Percentiles rank a stretch among this genome's conserved stretches.
Conservation (phyloP, 1,284 basidiomycete genomes). For the Volvariella volvacea region DNA sequence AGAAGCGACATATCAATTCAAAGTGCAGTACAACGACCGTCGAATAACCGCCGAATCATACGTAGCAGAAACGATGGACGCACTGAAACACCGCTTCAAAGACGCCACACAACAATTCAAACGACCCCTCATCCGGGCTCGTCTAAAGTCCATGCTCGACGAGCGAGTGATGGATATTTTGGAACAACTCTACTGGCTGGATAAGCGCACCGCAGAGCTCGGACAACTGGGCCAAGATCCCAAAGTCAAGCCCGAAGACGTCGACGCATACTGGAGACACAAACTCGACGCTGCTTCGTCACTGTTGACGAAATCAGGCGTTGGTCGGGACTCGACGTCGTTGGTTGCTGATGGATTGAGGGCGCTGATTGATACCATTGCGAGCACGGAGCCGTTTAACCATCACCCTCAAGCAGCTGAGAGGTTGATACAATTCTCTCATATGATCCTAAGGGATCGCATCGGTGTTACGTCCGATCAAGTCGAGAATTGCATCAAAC, state of each 20-base stretch:
- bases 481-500: slow-evolving; percentile 99
- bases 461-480: slow-evolving; percentile 93
- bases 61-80: slow-evolving; percentile 94
- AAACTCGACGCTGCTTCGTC: slow-evolving; percentile 92
- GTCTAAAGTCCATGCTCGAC: slow-evolving; percentile 89
- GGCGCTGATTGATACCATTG: slow-evolving; percentile 83
- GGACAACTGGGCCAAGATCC: slow-evolving; percentile 65
- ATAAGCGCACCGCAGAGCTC: slow-evolving; percentile 79
- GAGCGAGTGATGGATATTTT: slow-evolving; percentile 96
- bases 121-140: slow-evolving; percentile 82
- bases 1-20: slow-evolving; percentile 97
- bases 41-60: slow-evolving; percentile 94
- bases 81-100: slow-evolving; percentile 88
- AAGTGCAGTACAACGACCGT: slow-evolving; percentile 98
- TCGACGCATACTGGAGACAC: slow-evolving; percentile 93
- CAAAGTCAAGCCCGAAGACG: slow-evolving; percentile 65
- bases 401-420: slow-evolving; percentile 86
- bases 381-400: slow-evolving; percentile 85
- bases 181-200: slow-evolving; percentile 96
- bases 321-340: slow-evolving; percentile 91
- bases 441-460: slow-evolving; percentile 87
- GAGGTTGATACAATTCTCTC: slow-evolving; percentile 86
- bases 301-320: slow-evolving; percentile 90
- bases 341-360: slow-evolving; percentile 95
- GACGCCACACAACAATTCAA: slow-evolving; percentile 82